Conservation (phyloP, 2,329 filamentous ascomycete genomes). For the Helminthosporium solani region DNA sequence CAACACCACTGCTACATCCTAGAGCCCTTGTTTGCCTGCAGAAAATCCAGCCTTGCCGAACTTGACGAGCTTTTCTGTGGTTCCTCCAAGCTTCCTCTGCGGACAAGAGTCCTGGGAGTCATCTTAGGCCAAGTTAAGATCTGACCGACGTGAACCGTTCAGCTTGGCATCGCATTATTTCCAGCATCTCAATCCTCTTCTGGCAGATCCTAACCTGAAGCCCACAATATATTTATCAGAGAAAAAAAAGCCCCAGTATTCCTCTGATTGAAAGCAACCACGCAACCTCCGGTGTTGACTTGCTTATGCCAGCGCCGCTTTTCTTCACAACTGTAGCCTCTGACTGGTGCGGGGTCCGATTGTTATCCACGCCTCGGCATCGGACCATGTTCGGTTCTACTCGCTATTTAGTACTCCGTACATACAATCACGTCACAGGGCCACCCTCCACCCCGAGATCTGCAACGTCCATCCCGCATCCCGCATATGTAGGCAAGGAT, state of each 20-base stretch:
- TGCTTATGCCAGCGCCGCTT: background rate
- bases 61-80: background rate
- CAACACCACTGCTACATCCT: too few species aligned
- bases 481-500: constrained; percentile 19
- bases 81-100: background rate
- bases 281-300: background rate
- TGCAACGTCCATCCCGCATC: constrained; percentile 20
- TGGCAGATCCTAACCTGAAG: background rate
- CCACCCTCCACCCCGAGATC: constrained; percentile 17
- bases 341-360: background rate
- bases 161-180: constrained; percentile 1
- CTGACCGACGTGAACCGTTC: background rate
- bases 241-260: constrained; percentile 2
- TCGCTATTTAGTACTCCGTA: too few species aligned
- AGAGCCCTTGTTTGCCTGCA: background rate
- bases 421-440: constrained; percentile 10
- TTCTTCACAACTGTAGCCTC: background rate
- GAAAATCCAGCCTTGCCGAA: background rate
- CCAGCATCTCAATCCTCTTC: background rate
- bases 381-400: constrained; percentile 6
- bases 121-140: constrained; percentile 3
- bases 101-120: constrained; percentile 4
- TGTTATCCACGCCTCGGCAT: background rate
- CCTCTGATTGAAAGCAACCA: background rate
- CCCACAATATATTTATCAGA: constrained; percentile 5